Evolutionary conservation across 106 monocot species (phyloP).

Genomic region (Allium cepa): DNA sequence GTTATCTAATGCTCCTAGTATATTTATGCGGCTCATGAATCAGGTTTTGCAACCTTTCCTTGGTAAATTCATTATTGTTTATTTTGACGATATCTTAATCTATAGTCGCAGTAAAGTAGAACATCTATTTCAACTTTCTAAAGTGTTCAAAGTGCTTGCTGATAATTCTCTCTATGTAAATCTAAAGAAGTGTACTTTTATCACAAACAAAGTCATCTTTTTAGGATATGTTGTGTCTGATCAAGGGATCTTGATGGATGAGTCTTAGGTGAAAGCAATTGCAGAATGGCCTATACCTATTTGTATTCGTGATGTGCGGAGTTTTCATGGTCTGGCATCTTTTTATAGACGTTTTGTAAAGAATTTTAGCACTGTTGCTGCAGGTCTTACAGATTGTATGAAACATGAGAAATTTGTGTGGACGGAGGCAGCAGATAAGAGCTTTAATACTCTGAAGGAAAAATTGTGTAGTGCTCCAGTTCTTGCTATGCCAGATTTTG

Average conservation of each 20-base stretch:
- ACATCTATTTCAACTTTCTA: neutral
- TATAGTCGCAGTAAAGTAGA: neutral
- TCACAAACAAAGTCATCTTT: neutral
- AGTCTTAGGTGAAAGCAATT: neutral
- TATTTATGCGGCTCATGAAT: neutral
- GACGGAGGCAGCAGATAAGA: too few species aligned
- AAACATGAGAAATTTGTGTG: too few species aligned
- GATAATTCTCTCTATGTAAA: conserved; percentile 1
- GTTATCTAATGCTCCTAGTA: neutral
- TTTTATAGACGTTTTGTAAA: neutral
- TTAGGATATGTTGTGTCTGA: conserved; percentile 4
- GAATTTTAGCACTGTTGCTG: conserved; percentile 1
- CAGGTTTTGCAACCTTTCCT: neutral
- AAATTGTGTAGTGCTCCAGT: too few species aligned
- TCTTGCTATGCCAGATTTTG: too few species aligned
- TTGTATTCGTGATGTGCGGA: neutral
- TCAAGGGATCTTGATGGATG: neutral
- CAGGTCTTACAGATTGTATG: too few species aligned
- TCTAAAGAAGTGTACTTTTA: neutral
- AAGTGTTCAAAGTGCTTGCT: neutral
- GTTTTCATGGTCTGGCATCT: conserved; percentile 9
- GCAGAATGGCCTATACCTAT: conserved; percentile 1
- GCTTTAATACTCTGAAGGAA: too few species aligned
- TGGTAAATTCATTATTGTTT: neutral
- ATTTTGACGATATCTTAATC: neutral